Base-by-base conservation (phyloP, 495 filamentous ascomycete genomes). In the Daldinia vernicosa region DNA sequence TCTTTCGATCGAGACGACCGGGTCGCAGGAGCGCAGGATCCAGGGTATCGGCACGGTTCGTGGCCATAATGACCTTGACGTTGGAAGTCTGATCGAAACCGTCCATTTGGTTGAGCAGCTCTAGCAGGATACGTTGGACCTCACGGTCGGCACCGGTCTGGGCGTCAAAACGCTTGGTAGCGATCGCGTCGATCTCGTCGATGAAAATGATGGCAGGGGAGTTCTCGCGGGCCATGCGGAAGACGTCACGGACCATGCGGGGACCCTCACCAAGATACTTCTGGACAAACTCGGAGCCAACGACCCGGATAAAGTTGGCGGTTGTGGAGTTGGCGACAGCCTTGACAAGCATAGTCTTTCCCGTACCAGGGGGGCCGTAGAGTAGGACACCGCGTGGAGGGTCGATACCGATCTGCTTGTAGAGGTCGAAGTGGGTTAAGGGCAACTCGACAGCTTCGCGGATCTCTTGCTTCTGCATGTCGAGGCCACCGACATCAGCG, bases 391-490 rank as follows among this genome's bases (percentile, higher is more conserved):
- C 95, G 64, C 96, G 93, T 39, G 95, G 95, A 30, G 96, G 95
- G 78, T 98, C 95, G 78, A 99, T 99, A 81, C 95, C 93, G 66
- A 98, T 98, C 82, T 98, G 94, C 82, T 92, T 95, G 85, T 99
- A 99, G 12, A 99, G 89, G 79, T 98, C 95, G 78, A 97, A 97
- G 79, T 98, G 96, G 27, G 94, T 97, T 68, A 99, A 83, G 9
- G 95, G 95, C 65, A 99, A 84, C 83, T 99, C 95, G 63, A 99
- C 95, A 17, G 95, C 95, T 81, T 99, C 95, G 60, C 96, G 87
- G 58, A 99, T 99, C 80, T 99, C 95, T 82, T 99, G 95, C 84
- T 99, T 99, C 83, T 99, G 95, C 95, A 99, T 99, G 78, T 99
- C 95, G 67, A 98, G 83, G 7, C 95, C 95, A 83, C 95, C 95